These are phyloP conservation scores for Crithidia mellificae DNA, from an alignment of 208 protist genomes.

Conservation along the genomic window DNA sequence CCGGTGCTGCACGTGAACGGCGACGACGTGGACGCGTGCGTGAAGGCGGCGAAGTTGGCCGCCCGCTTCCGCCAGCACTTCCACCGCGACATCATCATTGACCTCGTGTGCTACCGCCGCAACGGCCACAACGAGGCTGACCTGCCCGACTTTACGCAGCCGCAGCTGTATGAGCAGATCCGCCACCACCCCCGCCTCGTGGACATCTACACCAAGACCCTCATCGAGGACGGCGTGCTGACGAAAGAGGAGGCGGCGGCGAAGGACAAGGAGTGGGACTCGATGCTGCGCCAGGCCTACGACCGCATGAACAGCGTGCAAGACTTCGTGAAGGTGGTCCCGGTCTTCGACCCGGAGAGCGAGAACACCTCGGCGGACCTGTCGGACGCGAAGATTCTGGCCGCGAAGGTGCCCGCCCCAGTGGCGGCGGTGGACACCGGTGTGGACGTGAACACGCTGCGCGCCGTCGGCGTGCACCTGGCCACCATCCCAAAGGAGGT, in stretches of 20 bases:
- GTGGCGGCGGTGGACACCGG: slow-evolving; percentile 68
- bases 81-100: slow-evolving; percentile 95
- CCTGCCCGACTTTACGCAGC: slow-evolving; percentile 97
- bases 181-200: slow-evolving; percentile 84
- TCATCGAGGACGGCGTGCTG: slow-evolving; percentile 82
- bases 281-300: slow-evolving; percentile 77
- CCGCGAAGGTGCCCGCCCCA: slow-evolving; percentile 29
- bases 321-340: slow-evolving; percentile 84
- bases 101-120: slow-evolving; percentile 97
- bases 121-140: slow-evolving; percentile 98
- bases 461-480: slow-evolving; percentile 76
- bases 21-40: slow-evolving; percentile 96
- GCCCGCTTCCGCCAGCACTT: slow-evolving; percentile 93
- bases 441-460: slow-evolving; percentile 65
- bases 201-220: slow-evolving; percentile 88
- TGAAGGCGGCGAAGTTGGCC: slow-evolving; percentile 86
- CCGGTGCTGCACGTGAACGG: slow-evolving; percentile 99
- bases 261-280: slow-evolving; percentile 77
- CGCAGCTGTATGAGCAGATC: slow-evolving; percentile 94
- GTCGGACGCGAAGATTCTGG: slow-evolving; percentile 41
- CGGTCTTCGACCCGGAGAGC: slow-evolving; percentile 72
- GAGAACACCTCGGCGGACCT: slow-evolving; percentile 70
- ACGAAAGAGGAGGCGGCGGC: slow-evolving; percentile 58
- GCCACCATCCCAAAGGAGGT: slow-evolving; percentile 82
- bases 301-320: slow-evolving; percentile 76